Evolutionary conservation across 176 grass and related monocot genomes (phyloP), one percentile per base, ranked within the genome.

Genomic region (Eragrostis curvula): DNA sequence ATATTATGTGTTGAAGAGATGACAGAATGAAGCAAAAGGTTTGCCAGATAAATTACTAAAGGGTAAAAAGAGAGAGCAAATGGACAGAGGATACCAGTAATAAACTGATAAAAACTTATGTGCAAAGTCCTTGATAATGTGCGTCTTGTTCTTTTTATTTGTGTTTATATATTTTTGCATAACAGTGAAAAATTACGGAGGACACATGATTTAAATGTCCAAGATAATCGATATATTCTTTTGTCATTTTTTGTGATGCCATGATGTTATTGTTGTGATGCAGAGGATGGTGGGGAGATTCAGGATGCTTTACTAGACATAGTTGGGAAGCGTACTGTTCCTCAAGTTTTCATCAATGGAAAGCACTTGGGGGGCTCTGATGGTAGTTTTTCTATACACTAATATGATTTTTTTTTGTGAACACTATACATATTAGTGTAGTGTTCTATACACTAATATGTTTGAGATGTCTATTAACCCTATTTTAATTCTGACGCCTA

Each of bases 361-460:
- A 94, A 90, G 25, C 88, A 94, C 78, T 55, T 94, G 48, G 91
- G 91, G 28, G 91, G 91, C 42, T 94, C 88, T 63, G 91, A 94
- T 57, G 91, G 91, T 94, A 94, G 3, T 36, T 61, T 73, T 75
- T 23, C 48, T 39, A 29, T 16, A 59, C 57, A 75, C 25, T 41
- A 13, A n/a, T 71, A n/a, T n/a, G n/a, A n/a, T n/a, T n/a, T n/a
- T n/a, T n/a, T n/a, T n/a, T n/a, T n/a, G n/a, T n/a, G n/a, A n/a
- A n/a, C n/a, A n/a, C n/a, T n/a, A n/a, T n/a, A n/a, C n/a, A n/a
- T n/a, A n/a, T n/a, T n/a, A n/a, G n/a, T n/a, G n/a, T n/a, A n/a
- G n/a, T n/a, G n/a, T 75, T 23, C 48, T 39, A 29, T 16, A 59
- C 57, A 75, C 25, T 41, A 13, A n/a, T 71, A n/a, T n/a, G 10